Conservation (phyloP, 2,329 filamentous ascomycete genomes). For the Hypoxylon sp. region DNA sequence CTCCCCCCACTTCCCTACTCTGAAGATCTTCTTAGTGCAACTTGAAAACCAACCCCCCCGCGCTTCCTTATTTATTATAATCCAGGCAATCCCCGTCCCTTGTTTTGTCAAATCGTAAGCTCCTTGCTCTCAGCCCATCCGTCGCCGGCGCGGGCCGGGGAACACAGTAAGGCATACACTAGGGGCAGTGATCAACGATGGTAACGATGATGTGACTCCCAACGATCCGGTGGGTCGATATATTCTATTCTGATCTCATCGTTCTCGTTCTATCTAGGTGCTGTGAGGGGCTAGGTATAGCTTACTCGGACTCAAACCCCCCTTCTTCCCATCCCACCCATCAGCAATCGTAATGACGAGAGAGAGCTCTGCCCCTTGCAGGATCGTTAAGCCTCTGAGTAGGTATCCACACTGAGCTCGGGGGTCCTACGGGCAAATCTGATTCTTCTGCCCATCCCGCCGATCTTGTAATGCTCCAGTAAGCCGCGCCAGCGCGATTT, state of each 20-base stretch:
- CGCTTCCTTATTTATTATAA: conserved; percentile 31
- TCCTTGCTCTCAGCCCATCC: conserved; percentile 6
- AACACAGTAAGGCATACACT: conserved; percentile 25
- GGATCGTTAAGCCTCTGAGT: conserved; percentile 41
- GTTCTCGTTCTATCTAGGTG: background rate
- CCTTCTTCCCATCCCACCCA: background rate
- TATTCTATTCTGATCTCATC: conserved; percentile 6
- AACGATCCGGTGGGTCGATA: conserved; percentile 1
- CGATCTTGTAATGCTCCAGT: conserved; percentile 11
- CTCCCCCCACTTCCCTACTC: background rate
- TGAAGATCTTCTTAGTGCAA: conserved; percentile 12
- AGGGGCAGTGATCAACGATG: conserved; percentile 6
- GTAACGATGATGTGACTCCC: conserved; percentile 7
- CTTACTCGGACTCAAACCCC: conserved; percentile 14
- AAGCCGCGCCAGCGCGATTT: conserved; percentile 17
- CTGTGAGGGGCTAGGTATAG: conserved; percentile 13
- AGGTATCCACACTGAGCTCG: conserved; percentile 19
- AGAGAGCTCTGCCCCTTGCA: conserved; percentile 38
- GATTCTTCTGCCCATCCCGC: background rate
- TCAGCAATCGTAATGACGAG: conserved; percentile 22
- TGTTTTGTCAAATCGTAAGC: conserved; percentile 4
- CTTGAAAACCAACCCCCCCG: background rate
- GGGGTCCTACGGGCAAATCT: conserved; percentile 10
- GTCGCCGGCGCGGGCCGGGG: conserved; percentile 4
- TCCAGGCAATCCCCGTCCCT: background rate